phyloP scores from a whole-genome alignment of 495 filamentous ascomycete genomes.

The Entonaema liquescens region DNA sequence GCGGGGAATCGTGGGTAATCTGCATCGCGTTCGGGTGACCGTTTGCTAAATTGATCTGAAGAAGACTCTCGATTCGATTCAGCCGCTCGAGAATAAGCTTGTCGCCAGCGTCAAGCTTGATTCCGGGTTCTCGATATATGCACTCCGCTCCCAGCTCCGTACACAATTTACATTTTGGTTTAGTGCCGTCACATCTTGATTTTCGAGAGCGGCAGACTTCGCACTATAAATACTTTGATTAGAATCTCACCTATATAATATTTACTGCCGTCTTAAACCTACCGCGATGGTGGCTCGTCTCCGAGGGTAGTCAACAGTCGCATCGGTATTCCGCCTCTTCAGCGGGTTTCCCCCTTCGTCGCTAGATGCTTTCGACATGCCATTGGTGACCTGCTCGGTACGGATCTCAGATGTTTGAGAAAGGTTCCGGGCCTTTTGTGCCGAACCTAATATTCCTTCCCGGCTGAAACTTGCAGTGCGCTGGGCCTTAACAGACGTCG shows the following conservation, averaged over 20 bases:
- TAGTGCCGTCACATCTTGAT: slow-evolving; percentile 82
- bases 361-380: slow-evolving; percentile 55
- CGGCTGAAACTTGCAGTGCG: slow-evolving; percentile 61
- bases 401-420: slow-evolving; percentile 62
- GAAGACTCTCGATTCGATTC: slow-evolving; percentile 76
- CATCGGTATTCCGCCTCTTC: slow-evolving; percentile 72
- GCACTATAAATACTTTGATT: slow-evolving; percentile 63
- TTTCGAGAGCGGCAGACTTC: slow-evolving; percentile 86
- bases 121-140: slow-evolving; percentile 83
- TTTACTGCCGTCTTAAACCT: slow-evolving; percentile 49
- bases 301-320: slow-evolving; percentile 72
- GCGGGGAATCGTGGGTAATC: slow-evolving; percentile 66
- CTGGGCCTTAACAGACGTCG: slow-evolving; percentile 55
- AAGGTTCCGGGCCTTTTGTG: slow-evolving; percentile 63
- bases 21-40: slow-evolving; percentile 56
- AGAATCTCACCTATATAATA: slow-evolving; percentile 32
- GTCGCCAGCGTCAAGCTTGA: slow-evolving; percentile 87
- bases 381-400: slow-evolving; percentile 51
- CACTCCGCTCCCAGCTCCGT: slow-evolving; percentile 83
- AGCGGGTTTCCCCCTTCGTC: slow-evolving; percentile 63
- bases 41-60: slow-evolving; percentile 70
- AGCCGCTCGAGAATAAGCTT: slow-evolving; percentile 83
- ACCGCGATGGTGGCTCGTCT: slow-evolving; percentile 77
- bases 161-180: slow-evolving; percentile 84
- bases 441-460: slow-evolving; percentile 66